A percentile compares a stretch with the other conserved stretches of the same genome.
These are phyloP conservation scores for Moniliella sp. DNA, from an alignment of 1,284 basidiomycete genomes.

Conservation along the genomic window DNA sequence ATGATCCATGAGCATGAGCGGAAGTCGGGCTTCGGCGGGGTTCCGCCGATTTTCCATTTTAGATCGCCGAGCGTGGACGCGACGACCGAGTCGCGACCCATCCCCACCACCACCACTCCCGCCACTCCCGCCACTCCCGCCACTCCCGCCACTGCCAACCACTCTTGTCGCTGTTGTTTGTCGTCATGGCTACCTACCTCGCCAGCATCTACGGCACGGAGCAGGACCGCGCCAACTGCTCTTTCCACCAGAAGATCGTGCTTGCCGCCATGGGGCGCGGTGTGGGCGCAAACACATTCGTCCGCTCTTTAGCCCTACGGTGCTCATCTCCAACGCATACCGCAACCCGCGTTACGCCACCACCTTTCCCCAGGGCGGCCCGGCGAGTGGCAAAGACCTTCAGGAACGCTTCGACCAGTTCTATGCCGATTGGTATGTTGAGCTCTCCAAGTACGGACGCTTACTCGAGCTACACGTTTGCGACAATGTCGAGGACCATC, in stretches of 20 bases:
- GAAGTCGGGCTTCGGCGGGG: no score
- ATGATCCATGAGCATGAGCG: no score
- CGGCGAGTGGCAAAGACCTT: conserved; percentile 55
- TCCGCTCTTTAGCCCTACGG: conserved; percentile 88
- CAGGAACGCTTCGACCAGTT: conserved; percentile 91
- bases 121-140: no score
- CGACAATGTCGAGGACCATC: conserved; percentile 94
- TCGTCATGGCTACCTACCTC: conserved; percentile 1
- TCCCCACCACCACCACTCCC: no score
- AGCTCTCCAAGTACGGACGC: conserved; percentile 81
- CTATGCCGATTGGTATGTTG: conserved; percentile 57
- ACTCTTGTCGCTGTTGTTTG: no score
- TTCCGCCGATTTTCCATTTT: no score
- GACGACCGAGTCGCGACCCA: no score
- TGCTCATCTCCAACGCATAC: conserved; percentile 92
- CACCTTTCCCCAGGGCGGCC: conserved; percentile 54
- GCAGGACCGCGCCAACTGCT: conserved; percentile 79
- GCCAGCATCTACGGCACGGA: conserved; percentile 38
- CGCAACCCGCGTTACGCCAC: conserved; percentile 74
- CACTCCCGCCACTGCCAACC: no score
- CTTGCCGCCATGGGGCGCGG: conserved; percentile 81
- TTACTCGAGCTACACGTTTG: conserved; percentile 83
- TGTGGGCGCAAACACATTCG: conserved; percentile 93
- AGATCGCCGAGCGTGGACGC: no score
- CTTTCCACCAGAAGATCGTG: conserved; percentile 83